Base-by-base conservation (phyloP, 495 filamentous ascomycete species). In the Clavariopsis aquatica region DNA sequence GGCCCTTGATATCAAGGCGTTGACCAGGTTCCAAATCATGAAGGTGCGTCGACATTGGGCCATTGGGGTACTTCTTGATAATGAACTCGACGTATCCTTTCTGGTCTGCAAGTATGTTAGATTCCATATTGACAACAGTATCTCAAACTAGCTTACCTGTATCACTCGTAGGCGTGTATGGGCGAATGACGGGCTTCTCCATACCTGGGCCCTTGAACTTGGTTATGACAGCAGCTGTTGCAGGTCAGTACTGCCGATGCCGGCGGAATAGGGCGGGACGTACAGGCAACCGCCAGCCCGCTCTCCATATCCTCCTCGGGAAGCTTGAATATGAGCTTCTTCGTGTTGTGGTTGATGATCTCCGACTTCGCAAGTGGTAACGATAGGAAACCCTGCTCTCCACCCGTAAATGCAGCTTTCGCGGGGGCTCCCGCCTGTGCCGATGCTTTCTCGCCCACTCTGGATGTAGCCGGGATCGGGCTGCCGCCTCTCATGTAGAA, bases 121-220 rank as follows among this genome's bases (percentile, higher is more conserved):
- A 34, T 22, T 23, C 24, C 13, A 26, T 47, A 3, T 3, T 17
- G 31, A 24, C 15, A 6, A 22, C 13, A 22, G 43, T 20, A 23
- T 2, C 34, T 51, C n/a, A 27, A 2, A 52, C 10, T 17, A 20
- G 72, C 81, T 73, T 81, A 88, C 89, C 85, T 78, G 95, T 91
- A 73, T 95, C 92, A 72, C 84, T 94, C 65, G 87, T 82, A 24
- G 94, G 94, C 10, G 94, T 98, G 79, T 98, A 98, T 6, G 94
- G 94, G 43, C 94, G 81, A 52, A 98, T 82, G 9, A 89, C 85
- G 47, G 88, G 84, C 82, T 98, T 98, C 71, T 90, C 86, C 70
- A 82, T 84, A 59, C 85, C 87, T 15, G 80, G 82, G 13, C 88
- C 85, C 75, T 95, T 88, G 81, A 85, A 96, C 77, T 92, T 94